A percentile compares a stretch with the other conserved stretches of the same genome.
phyloP scores from a whole-genome alignment of 2,329 filamentous ascomycete genomes.

The Neopestalotiopsis sp. region DNA sequence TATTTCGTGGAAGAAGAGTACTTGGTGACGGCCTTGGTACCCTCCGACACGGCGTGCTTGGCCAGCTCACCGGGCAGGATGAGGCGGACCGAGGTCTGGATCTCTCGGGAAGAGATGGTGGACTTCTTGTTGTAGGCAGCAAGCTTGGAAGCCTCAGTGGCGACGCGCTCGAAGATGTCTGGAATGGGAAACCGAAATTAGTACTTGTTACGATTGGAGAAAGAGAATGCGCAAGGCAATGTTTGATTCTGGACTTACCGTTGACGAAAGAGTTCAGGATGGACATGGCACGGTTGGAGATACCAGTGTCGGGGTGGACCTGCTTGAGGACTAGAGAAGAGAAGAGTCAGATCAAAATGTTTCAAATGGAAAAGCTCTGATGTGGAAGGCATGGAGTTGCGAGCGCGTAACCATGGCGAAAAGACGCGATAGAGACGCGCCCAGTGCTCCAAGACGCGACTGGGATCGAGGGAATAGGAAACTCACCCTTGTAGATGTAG shows the following conservation, averaged over 20 bases:
- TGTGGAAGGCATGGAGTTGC: background rate
- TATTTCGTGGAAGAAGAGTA: conserved; percentile 99
- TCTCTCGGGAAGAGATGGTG: conserved; percentile 98
- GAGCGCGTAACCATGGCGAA: background rate
- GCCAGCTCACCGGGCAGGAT: conserved; percentile 98
- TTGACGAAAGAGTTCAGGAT: conserved; percentile 99
- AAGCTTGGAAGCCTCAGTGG: conserved; percentile 97
- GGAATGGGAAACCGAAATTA: conserved; percentile 28
- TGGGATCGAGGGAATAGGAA: conserved; percentile 4
- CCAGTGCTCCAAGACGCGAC: background rate
- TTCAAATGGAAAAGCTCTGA: conserved; percentile 2
- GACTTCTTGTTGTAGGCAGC: conserved; percentile 99
- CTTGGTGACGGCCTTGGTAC: conserved; percentile 99
- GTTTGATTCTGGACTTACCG: conserved; percentile 60
- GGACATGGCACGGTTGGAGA: conserved; percentile 99
- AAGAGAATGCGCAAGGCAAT: background rate
- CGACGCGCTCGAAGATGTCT: conserved; percentile 99
- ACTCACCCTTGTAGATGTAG: conserved; percentile 99
- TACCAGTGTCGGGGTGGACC: conserved; percentile 99
- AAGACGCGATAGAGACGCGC: conserved; percentile 20
- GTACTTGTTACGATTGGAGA: background rate
- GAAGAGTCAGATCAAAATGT: conserved; percentile 32
- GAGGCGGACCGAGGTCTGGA: conserved; percentile 97
- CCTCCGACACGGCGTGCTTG: conserved; percentile 99
- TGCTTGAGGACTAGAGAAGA: conserved; percentile 86